Percentiles rank a stretch among this genome's conserved stretches.
phyloP scores from a whole-genome alignment of 2,329 filamentous ascomycete genomes.

The Alternaria dauci region DNA sequence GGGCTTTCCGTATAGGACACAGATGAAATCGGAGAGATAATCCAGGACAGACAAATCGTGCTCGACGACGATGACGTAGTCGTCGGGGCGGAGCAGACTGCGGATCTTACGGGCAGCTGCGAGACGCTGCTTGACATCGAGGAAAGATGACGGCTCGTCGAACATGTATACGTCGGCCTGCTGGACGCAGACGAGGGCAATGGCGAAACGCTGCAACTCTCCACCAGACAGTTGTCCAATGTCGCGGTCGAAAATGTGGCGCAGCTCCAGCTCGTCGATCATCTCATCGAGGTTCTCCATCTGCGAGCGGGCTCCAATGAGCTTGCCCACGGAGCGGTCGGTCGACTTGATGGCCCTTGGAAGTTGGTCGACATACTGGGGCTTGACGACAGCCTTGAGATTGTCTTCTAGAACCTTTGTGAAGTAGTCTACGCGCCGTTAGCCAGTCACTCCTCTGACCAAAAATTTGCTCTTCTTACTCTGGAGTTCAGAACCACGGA shows the following conservation, averaged over 20 bases:
- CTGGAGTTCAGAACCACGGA: slow-evolving; percentile 95
- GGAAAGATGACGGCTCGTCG: slow-evolving; percentile 97
- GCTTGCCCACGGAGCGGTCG: slow-evolving; percentile 78
- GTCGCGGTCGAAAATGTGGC: slow-evolving; percentile 90
- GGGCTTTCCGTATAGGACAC: slow-evolving; percentile 93
- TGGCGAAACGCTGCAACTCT: slow-evolving; percentile 97
- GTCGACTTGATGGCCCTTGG: slow-evolving; percentile 87
- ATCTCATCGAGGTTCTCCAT: slow-evolving; percentile 85
- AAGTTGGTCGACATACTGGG: slow-evolving; percentile 98
- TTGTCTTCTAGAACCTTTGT: slow-evolving; percentile 98
- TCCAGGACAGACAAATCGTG: slow-evolving; percentile 98
- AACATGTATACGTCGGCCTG: slow-evolving; percentile 98
- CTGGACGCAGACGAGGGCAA: slow-evolving; percentile 94
- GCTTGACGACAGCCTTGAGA: slow-evolving; percentile 97
- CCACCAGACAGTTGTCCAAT: slow-evolving; percentile 91
- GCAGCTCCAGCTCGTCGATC: slow-evolving; percentile 82
- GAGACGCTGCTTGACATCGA: slow-evolving; percentile 99
- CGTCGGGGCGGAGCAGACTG: slow-evolving; percentile 83
- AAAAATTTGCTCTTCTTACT: slow-evolving; percentile 65
- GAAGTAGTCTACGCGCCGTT: slow-evolving; percentile 79
- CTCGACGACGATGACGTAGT: slow-evolving; percentile 98
- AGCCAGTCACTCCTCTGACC: slow-evolving; percentile 14
- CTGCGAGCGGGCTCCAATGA: slow-evolving; percentile 79
- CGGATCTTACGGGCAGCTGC: slow-evolving; percentile 92
- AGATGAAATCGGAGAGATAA: slow-evolving; percentile 98